Evolutionary conservation across 2,329 filamentous ascomycete genomes (phyloP).

Genomic region (Sporothrix curviconia): DNA sequence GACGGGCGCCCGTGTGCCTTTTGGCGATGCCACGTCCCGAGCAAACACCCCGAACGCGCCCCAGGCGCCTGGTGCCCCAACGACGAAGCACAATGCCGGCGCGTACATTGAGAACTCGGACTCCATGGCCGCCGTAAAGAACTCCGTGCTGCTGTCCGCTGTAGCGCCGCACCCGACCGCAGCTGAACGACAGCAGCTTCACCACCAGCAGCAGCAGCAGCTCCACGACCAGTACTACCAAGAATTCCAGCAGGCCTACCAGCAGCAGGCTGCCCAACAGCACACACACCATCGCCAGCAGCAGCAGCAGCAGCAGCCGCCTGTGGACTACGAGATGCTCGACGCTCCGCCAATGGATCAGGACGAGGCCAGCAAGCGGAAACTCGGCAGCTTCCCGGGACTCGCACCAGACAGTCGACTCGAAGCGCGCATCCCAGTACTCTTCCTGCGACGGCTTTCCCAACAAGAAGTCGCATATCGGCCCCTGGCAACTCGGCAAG

Average conservation of each 20-base stretch:
- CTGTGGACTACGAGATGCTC: not conserved
- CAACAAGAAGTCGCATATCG: constrained; percentile 64
- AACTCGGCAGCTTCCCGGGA: constrained; percentile 30
- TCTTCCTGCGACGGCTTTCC: constrained; percentile 25
- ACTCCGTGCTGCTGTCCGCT: constrained; percentile 1
- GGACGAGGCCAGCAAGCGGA: constrained; percentile 19
- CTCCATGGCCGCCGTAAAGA: not conserved
- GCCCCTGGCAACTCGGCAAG: constrained; percentile 87
- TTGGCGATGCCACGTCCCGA: constrained; percentile 26
- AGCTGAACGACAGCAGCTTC: not conserved
- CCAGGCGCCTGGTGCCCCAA: constrained; percentile 10
- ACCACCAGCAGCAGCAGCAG: not conserved
- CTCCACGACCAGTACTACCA: constrained; percentile 8
- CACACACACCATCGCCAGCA: constrained; percentile 5
- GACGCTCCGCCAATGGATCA: constrained; percentile 7
- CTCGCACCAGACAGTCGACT: constrained; percentile 23
- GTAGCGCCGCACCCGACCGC: not conserved
- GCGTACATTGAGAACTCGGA: constrained; percentile 11
- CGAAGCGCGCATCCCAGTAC: constrained; percentile 34
- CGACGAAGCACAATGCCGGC: constrained; percentile 10
- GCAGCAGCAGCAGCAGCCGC: not conserved
- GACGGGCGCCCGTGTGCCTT: constrained; percentile 23
- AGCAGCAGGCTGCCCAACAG: constrained; percentile 2
- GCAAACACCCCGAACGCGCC: constrained; percentile 22
- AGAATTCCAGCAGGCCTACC: constrained; percentile 2